phyloP scores from a whole-genome alignment of 495 filamentous ascomycete species.

The Podospora sp. region DNA sequence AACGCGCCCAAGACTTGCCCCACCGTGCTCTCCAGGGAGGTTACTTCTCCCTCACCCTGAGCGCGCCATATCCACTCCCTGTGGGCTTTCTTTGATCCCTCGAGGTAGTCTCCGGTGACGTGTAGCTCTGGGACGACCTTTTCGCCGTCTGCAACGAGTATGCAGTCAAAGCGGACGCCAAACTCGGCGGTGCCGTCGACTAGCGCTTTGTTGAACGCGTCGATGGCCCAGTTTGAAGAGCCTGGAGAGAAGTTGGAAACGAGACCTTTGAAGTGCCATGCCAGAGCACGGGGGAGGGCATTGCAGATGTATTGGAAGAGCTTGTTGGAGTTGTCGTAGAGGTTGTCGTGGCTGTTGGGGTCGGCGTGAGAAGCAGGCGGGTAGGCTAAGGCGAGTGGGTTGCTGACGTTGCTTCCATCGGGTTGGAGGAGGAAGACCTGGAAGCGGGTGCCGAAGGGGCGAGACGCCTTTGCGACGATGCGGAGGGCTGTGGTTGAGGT shows the following conservation, averaged over 20 bases:
- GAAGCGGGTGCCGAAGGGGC: conserved; percentile 35
- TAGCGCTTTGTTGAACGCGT: conserved; percentile 20
- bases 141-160: background rate
- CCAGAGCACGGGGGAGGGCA: conserved; percentile 33
- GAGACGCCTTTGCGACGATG: conserved; percentile 34
- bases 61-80: background rate
- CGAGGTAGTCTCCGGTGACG: conserved; percentile 15
- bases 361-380: conserved; percentile 17
- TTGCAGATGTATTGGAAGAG: conserved; percentile 30
- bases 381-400: conserved; percentile 27
- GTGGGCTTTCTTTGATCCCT: too few species aligned
- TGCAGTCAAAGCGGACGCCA: conserved; percentile 27
- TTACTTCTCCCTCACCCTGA: background rate
- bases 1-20: background rate
- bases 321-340: conserved; percentile 24
- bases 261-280: conserved; percentile 17
- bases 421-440: conserved; percentile 37
- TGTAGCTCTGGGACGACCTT: conserved; percentile 17
- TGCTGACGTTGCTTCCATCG: conserved; percentile 3
- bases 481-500: conserved; percentile 39
- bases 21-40: background rate
- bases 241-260: background rate
- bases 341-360: conserved; percentile 18
- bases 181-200: conserved; percentile 27
- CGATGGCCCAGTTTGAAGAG: conserved; percentile 18